phyloP scores from a whole-genome alignment of 140 eudicot genomes.

The Anethum foeniculum region DNA sequence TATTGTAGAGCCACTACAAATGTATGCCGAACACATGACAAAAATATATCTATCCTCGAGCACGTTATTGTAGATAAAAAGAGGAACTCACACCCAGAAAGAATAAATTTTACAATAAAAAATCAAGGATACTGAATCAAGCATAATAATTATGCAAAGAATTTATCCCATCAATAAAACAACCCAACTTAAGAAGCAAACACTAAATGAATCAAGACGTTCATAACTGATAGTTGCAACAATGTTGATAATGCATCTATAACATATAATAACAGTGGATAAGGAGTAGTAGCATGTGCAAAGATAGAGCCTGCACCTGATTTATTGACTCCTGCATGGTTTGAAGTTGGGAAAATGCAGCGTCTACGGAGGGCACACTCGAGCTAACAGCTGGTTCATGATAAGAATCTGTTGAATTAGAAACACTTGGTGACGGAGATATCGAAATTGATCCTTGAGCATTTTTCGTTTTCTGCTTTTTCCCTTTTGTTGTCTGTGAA shows the following conservation, averaged over 20 bases:
- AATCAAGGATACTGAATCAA: neutral
- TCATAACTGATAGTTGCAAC: neutral
- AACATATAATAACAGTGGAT: neutral
- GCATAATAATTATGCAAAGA: neutral
- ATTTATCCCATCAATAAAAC: neutral
- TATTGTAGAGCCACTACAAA: neutral
- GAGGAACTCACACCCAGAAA: neutral
- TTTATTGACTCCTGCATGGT: slow-evolving; percentile 41
- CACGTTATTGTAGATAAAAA: neutral
- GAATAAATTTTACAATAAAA: neutral
- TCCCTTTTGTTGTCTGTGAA: slow-evolving; percentile 42
- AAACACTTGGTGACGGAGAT: slow-evolving; percentile 47
- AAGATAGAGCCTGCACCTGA: slow-evolving; percentile 42
- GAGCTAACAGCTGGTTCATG: slow-evolving; percentile 49
- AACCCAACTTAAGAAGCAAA: neutral
- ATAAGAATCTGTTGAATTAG: slow-evolving; percentile 49
- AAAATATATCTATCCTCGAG: neutral
- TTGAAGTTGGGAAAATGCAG: slow-evolving; percentile 42
- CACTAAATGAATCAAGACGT: neutral
- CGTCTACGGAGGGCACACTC: slow-evolving; percentile 38
- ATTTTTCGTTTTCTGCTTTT: slow-evolving; percentile 64
- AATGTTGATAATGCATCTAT: neutral
- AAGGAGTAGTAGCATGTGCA: neutral
- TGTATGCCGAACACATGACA: neutral
- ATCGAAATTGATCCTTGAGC: slow-evolving; percentile 50